Percentiles rank a stretch among this genome's conserved stretches.
phyloP scores from a whole-genome alignment of 768 basidiomycete species.

The Termitomyces sp. region DNA sequence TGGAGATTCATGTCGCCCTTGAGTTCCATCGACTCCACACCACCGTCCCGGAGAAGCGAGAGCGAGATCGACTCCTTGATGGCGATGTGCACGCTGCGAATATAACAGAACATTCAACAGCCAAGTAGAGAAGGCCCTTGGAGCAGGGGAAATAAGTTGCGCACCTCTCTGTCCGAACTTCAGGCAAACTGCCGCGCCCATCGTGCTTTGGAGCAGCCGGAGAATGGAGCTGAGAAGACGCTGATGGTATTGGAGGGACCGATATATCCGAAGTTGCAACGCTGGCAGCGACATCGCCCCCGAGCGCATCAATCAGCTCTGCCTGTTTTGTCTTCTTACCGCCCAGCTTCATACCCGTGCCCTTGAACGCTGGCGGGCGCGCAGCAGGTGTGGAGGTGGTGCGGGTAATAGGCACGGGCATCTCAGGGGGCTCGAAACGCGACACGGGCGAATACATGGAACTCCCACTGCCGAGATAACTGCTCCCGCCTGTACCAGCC shows the following conservation, averaged over 20 bases:
- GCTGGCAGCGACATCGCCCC: conserved; percentile 64
- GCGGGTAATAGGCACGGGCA: conserved; percentile 32
- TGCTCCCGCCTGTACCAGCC: conserved; percentile 43
- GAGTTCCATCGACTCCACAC: conserved; percentile 83
- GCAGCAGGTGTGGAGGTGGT: conserved; percentile 37
- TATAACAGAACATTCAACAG: background rate
- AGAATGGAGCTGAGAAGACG: conserved; percentile 32
- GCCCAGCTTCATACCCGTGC: conserved; percentile 94
- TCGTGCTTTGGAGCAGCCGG: conserved; percentile 40
- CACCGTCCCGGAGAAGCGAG: conserved; percentile 84
- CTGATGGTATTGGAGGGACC: conserved; percentile 40
- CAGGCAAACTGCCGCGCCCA: conserved; percentile 61
- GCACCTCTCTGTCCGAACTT: conserved; percentile 74
- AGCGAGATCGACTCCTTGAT: conserved; percentile 82
- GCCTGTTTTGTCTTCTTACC: conserved; percentile 88
- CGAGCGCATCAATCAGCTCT: conserved; percentile 83
- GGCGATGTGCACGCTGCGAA: conserved; percentile 71
- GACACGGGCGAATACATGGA: conserved; percentile 70
- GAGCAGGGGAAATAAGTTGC: background rate
- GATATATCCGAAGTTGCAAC: conserved; percentile 31
- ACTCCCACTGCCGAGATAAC: conserved; percentile 61
- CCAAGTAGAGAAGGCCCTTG: background rate
- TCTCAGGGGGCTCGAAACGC: conserved; percentile 62
- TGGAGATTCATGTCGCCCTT: conserved; percentile 93
- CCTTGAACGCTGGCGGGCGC: conserved; percentile 85